Evolutionary conservation across 1,284 basidiomycete genomes (phyloP).

Genomic region (Peniophora sp.): DNA sequence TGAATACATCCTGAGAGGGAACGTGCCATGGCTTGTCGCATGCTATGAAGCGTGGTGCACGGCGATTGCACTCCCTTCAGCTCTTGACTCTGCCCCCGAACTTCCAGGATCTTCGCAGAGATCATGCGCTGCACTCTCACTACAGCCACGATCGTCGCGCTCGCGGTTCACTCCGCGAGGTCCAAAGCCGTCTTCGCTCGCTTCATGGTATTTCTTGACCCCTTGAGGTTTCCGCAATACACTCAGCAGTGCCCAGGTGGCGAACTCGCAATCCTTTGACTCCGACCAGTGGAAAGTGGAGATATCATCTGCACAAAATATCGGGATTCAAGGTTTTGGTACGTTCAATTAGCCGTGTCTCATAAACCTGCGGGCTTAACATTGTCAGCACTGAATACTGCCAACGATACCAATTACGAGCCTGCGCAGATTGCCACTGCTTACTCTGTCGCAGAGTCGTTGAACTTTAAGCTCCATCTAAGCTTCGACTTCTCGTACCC

Average conservation of each 20-base stretch:
- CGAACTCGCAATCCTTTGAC: slow-evolving; percentile 19
- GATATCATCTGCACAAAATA: slow-evolving; percentile 21
- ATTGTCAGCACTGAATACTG: slow-evolving; percentile 14
- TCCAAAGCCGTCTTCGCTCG: slow-evolving; percentile 13
- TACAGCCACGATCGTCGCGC: too few relatives aligned
- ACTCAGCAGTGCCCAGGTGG: slow-evolving; percentile 10
- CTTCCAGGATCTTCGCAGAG: too few relatives aligned
- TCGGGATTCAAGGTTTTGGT: slow-evolving; percentile 23
- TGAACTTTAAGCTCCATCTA: slow-evolving; percentile 23
- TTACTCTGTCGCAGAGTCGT: slow-evolving; percentile 20
- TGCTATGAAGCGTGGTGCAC: too few relatives aligned
- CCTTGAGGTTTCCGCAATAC: too few relatives aligned
- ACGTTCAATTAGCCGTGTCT: neutral
- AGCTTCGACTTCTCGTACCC: slow-evolving; percentile 25
- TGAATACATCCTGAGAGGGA: too few relatives aligned
- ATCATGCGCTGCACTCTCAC: too few relatives aligned
- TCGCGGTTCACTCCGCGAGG: too few relatives aligned
- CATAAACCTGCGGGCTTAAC: neutral
- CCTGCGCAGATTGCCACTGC: slow-evolving; percentile 19
- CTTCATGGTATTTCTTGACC: slow-evolving; percentile 12
- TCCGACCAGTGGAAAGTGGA: slow-evolving; percentile 19
- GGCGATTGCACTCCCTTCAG: too few relatives aligned
- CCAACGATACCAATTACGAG: slow-evolving; percentile 16
- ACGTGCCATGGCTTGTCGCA: too few relatives aligned
- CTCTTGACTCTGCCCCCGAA: too few relatives aligned